Evolutionary conservation across 306 rosid species (phyloP).

Genomic region (Elaeagnus macrophylla): DNA sequence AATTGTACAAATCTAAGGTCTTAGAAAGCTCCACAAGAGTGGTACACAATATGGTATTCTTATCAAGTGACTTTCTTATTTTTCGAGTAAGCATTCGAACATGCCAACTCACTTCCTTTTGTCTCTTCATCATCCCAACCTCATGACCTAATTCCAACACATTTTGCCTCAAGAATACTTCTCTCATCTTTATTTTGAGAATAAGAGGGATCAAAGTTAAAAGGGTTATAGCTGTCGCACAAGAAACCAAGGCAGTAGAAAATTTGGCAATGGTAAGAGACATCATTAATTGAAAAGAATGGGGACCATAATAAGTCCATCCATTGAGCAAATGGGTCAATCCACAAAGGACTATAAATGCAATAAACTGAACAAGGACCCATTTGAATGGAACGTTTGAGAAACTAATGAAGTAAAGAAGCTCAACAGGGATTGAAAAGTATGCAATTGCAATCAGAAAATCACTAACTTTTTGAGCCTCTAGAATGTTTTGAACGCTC

Average conservation of each 20-base stretch:
- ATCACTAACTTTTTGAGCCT: constrained; percentile 35
- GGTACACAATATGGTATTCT: constrained; percentile 59
- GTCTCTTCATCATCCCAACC: constrained; percentile 75
- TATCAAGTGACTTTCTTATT: constrained; percentile 67
- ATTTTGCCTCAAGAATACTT: constrained; percentile 60
- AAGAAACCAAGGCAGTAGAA: constrained; percentile 73
- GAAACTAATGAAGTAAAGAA: constrained; percentile 34
- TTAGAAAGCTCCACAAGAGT: constrained; percentile 83
- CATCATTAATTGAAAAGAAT: constrained; percentile 50
- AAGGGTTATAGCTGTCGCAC: constrained; percentile 74
- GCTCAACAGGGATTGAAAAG: constrained; percentile 37
- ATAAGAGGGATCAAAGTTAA: constrained; percentile 65
- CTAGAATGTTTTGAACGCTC: constrained; percentile 27
- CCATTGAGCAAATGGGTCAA: constrained; percentile 38
- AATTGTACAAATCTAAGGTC: constrained; percentile 54
- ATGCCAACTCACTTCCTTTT: constrained; percentile 72
- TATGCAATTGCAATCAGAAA: constrained; percentile 36
- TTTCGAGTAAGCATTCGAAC: constrained; percentile 76
- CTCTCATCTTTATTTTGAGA: constrained; percentile 66
- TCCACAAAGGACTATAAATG: constrained; percentile 41
- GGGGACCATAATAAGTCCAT: constrained; percentile 48
- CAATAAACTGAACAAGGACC: constrained; percentile 32
- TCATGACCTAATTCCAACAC: constrained; percentile 68
- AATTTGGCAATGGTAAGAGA: constrained; percentile 62
- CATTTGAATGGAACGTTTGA: constrained; percentile 37